A percentile compares a stretch with the other conserved stretches of the same genome.
phyloP scores from a whole-genome alignment of 176 grass and related monocot species.

The Aegilops speltoides region DNA sequence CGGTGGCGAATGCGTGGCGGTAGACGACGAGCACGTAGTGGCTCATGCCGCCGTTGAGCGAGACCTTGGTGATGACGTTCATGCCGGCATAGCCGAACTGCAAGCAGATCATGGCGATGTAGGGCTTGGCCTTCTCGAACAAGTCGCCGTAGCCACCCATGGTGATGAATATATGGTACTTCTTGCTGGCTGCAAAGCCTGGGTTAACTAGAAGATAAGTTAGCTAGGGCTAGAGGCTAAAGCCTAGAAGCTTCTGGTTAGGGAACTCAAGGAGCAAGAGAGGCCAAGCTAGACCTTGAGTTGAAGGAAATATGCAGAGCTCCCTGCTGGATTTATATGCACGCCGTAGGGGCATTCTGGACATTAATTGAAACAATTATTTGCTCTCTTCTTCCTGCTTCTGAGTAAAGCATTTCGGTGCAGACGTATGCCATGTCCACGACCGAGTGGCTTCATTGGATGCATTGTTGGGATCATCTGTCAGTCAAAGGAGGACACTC shows the following conservation, averaged over 20 bases:
- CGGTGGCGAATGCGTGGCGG: conserved; percentile 91
- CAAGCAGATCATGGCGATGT: conserved; percentile 87
- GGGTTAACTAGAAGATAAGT: not conserved
- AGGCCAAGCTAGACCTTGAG: conserved; percentile 30
- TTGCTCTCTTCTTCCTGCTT: not conserved
- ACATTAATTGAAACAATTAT: not conserved
- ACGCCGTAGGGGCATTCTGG: not conserved
- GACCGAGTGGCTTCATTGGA: conserved; percentile 21
- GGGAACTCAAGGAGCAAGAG: conserved; percentile 52
- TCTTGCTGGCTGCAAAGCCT: conserved; percentile 5
- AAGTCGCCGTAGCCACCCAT: conserved; percentile 55
- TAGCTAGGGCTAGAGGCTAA: not conserved
- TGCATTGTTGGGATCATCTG: not conserved
- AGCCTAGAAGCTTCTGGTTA: not conserved
- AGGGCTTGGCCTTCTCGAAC: conserved; percentile 72
- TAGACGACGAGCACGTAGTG: conserved; percentile 96
- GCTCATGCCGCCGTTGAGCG: conserved; percentile 92
- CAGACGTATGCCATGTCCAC: conserved; percentile 25
- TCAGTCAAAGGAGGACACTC: not conserved
- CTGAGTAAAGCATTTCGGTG: conserved; percentile 10
- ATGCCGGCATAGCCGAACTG: conserved; percentile 97
- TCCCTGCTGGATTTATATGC: conserved; percentile 25
- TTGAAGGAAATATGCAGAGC: conserved; percentile 36
- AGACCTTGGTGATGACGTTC: conserved; percentile 95
- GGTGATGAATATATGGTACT: not conserved